A percentile compares a stretch with the other conserved stretches of the same genome.
Evolutionary conservation across 176 grass and related monocot genomes (phyloP).

Genomic region (Zoysia pacifica): DNA sequence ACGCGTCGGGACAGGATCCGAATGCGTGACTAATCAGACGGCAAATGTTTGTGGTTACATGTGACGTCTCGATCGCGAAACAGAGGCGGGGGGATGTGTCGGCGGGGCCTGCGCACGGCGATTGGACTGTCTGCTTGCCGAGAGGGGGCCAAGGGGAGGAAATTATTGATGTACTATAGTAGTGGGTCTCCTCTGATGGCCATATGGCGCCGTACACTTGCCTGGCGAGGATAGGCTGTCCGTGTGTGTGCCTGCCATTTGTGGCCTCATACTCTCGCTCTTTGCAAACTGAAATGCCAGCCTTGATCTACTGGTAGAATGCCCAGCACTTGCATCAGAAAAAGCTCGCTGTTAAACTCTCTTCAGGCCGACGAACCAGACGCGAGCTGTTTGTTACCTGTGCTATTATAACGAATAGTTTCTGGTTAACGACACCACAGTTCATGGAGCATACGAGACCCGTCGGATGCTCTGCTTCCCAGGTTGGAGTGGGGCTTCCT

Average conservation of each 20-base stretch:
- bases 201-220: slow-evolving; percentile 39
- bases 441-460: slow-evolving; percentile 10
- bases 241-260: background rate
- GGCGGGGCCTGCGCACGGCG: slow-evolving; percentile 21
- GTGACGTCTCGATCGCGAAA: slow-evolving; percentile 17
- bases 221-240: slow-evolving; percentile 32
- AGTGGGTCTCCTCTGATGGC: background rate
- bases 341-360: background rate
- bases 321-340: background rate
- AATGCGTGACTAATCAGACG: too few species aligned
- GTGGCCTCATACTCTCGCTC: background rate
- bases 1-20: slow-evolving; percentile 11
- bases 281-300: too few species aligned
- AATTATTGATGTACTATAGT: slow-evolving; percentile 35
- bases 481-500: background rate
- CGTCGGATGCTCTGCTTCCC: slow-evolving; percentile 20
- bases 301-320: background rate
- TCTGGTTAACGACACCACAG: background rate
- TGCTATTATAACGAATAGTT: background rate
- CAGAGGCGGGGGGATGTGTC: slow-evolving; percentile 26
- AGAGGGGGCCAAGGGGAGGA: background rate
- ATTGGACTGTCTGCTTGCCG: slow-evolving; percentile 1
- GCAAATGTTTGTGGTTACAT: slow-evolving; percentile 32
- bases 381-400: background rate
- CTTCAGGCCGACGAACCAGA: background rate